Conservation (phyloP, 805 yeast species). For the Pichia nakasei region DNA sequence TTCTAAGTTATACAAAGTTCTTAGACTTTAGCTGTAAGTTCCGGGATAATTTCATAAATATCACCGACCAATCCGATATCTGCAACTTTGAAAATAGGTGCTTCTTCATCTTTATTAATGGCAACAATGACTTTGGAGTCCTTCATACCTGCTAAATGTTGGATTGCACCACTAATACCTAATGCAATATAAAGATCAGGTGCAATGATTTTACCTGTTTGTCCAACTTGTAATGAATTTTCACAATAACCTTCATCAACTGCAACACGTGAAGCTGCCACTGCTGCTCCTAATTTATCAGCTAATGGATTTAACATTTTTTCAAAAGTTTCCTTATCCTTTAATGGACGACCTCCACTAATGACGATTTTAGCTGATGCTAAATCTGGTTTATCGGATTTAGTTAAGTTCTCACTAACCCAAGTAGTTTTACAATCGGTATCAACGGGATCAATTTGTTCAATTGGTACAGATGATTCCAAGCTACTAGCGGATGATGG, state of each 20-base stretch:
- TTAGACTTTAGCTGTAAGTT: slow-evolving; percentile 66
- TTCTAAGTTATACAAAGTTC: background rate
- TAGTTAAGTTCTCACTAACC: slow-evolving; percentile 65
- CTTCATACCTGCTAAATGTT: slow-evolving; percentile 97
- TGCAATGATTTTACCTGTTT: slow-evolving; percentile 96
- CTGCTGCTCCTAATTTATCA: slow-evolving; percentile 75
- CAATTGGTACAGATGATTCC: slow-evolving; percentile 33
- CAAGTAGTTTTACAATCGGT: slow-evolving; percentile 43
- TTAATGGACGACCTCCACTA: slow-evolving; percentile 91
- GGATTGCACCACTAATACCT: slow-evolving; percentile 96
- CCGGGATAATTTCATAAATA: slow-evolving; percentile 80
- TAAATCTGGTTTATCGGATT: slow-evolving; percentile 85
- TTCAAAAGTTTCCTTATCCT: slow-evolving; percentile 82
- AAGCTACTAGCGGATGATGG: slow-evolving; percentile 25
- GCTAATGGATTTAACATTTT: slow-evolving; percentile 75
- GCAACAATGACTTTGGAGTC: slow-evolving; percentile 92
- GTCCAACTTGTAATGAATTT: slow-evolving; percentile 94
- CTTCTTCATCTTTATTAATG: slow-evolving; percentile 88
- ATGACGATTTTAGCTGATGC: slow-evolving; percentile 75
- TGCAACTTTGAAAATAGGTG: slow-evolving; percentile 87
- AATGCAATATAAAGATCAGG: slow-evolving; percentile 91
- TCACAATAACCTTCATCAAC: slow-evolving; percentile 95
- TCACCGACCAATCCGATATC: slow-evolving; percentile 90
- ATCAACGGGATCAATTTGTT: slow-evolving; percentile 35
- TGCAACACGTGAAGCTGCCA: slow-evolving; percentile 97